phyloP scores from a whole-genome alignment of 2,329 filamentous ascomycete species.

The Berkeleyomyces basicola region DNA sequence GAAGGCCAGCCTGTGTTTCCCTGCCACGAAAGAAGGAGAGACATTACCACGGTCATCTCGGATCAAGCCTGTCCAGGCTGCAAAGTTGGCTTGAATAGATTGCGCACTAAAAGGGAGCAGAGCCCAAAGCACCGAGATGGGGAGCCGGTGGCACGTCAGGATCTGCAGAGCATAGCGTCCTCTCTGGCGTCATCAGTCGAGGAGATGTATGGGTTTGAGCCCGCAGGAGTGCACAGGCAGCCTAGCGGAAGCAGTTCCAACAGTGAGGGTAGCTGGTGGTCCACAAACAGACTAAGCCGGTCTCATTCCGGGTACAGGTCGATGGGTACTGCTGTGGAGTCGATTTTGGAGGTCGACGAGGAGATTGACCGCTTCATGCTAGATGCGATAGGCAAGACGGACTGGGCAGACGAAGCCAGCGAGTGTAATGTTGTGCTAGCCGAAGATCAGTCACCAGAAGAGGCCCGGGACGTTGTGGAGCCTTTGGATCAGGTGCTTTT shows the following conservation, averaged over 20 bases:
- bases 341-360: neutral
- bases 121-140: neutral
- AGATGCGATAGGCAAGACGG: neutral
- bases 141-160: neutral
- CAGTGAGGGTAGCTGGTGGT: neutral
- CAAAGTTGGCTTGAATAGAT: neutral
- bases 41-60: neutral
- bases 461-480: neutral
- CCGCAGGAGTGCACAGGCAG: neutral
- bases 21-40: neutral
- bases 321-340: neutral
- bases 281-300: neutral
- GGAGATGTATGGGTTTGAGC: neutral
- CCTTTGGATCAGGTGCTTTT: neutral
- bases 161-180: neutral
- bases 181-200: neutral
- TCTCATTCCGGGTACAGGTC: neutral
- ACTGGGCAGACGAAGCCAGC: neutral
- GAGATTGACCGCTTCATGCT: neutral
- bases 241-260: neutral
- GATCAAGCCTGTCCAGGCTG: neutral
- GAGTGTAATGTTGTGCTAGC: neutral
- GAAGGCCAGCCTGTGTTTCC: slow-evolving; percentile 25
- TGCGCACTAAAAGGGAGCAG: neutral
- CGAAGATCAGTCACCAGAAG: neutral